These are phyloP conservation scores for Phytophthora rubi DNA, from an alignment of 352 stramenopile genomes.

Conservation along the genomic window DNA sequence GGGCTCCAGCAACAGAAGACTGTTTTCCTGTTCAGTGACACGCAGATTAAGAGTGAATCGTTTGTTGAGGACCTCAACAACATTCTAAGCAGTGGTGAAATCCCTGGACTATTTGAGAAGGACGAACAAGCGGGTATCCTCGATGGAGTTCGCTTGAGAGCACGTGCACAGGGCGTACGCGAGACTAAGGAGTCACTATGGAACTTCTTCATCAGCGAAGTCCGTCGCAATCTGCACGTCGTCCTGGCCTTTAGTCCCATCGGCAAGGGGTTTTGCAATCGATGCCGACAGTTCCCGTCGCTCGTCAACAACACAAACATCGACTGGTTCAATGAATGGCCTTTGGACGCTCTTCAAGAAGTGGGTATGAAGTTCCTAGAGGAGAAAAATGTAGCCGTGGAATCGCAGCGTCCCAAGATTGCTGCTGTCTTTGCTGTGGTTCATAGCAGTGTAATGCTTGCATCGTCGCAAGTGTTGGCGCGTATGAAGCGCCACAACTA, in stretches of 20 bases:
- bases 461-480: constrained; percentile 82
- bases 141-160: constrained; percentile 79
- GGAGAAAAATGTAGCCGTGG: constrained; percentile 81
- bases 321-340: constrained; percentile 95
- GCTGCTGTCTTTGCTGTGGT: constrained; percentile 90
- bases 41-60: constrained; percentile 93
- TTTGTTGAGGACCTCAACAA: constrained; percentile 96
- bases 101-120: constrained; percentile 93
- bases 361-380: constrained; percentile 94
- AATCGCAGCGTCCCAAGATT: constrained; percentile 83
- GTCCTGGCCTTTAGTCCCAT: constrained; percentile 94
- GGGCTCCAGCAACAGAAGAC: constrained; percentile 87
- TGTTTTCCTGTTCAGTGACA: constrained; percentile 95
- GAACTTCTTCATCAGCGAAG: constrained; percentile 93
- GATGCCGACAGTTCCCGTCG: constrained; percentile 91
- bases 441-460: constrained; percentile 87
- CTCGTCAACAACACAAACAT: constrained; percentile 96
- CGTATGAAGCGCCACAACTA: constrained; percentile 95
- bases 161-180: constrained; percentile 74
- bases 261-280: constrained; percentile 85
- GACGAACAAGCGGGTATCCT: constrained; percentile 89
- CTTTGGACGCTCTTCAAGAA: constrained; percentile 91
- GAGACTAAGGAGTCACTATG: constrained; percentile 92
- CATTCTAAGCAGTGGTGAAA: constrained; percentile 91
- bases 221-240: constrained; percentile 91